Conservation (phyloP, 805 yeast species). For the Candida berthetii region DNA sequence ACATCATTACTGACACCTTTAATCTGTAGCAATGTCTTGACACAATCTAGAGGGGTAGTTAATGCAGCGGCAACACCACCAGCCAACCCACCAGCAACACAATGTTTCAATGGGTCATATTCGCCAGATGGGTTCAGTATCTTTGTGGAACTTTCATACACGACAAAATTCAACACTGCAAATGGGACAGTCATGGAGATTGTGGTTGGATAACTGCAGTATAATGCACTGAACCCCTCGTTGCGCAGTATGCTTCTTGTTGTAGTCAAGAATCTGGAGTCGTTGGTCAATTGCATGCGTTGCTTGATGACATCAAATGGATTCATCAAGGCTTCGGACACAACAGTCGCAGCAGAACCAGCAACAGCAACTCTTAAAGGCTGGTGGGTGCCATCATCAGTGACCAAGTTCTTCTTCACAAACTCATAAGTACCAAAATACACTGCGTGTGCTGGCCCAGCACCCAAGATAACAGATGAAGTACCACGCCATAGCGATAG, state of each 20-base stretch:
- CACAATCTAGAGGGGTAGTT: conserved; percentile 91
- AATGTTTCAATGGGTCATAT: conserved; percentile 90
- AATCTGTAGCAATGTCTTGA: conserved; percentile 88
- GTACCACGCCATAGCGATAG: conserved; percentile 91
- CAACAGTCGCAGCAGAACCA: conserved; percentile 89
- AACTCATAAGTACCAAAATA: conserved; percentile 90
- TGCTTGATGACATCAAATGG: conserved; percentile 96
- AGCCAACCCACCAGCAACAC: conserved; percentile 87
- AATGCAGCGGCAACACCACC: conserved; percentile 94
- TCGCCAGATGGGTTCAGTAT: conserved; percentile 67
- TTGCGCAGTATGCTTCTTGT: conserved; percentile 14
- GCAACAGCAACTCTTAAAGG: conserved; percentile 81
- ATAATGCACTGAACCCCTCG: conserved; percentile 77
- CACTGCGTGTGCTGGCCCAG: conserved; percentile 99
- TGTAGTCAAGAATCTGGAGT: conserved; percentile 7
- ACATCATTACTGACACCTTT: conserved; percentile 43
- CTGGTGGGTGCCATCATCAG: conserved; percentile 42
- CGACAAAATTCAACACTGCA: conserved; percentile 89
- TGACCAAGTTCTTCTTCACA: conserved; percentile 34
- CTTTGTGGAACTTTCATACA: conserved; percentile 76
- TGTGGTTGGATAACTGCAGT: conserved; percentile 93
- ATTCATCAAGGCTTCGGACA: conserved; percentile 93
- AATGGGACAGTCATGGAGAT: conserved; percentile 88
- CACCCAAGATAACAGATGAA: conserved; percentile 85
- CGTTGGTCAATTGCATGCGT: conserved; percentile 66